Base-by-base conservation (phyloP, 371 early-diverging fungal species). In the Capniomyces stellatus region DNA sequence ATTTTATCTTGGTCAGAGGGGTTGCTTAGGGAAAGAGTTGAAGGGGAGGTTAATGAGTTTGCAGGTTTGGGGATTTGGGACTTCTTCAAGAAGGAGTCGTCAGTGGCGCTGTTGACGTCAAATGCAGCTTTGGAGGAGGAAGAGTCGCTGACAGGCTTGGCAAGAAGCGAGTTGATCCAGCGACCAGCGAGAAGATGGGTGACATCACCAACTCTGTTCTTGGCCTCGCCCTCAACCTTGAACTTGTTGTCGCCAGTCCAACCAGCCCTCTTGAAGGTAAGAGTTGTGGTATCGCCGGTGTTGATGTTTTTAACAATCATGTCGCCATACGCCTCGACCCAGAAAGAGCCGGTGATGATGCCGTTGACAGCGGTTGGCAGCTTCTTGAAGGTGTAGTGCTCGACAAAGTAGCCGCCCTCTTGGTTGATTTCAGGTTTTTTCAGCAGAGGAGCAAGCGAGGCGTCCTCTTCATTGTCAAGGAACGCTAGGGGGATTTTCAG, bases 311-410 rank as follows among this genome's bases (percentile, higher is more conserved):
- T 63, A 24, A 88, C 73, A 21, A 73, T 63, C 72, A 89, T 77
- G 52, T 87, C 87, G 27, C 89, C 89, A 56, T 76, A 75, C 58
- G 83, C 83, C 53, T 87, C 87, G 54, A 89, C 76, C 74, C 75
- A 79, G 12, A 83, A 72, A 39, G 72, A 82, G n/a, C 89, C 89
- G 10, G 82, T 70, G 61, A 89, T 85, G 51, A 88, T 61, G 63
- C 87, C 87, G 50, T 86, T 77, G 29, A 88, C 88, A 43, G 71
- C 71, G 10, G 85, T 86, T 1, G 82, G 81, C 41, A 86, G 82
- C 64, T 87, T 88, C 58, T 71, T 78, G 82, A 83, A 88, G 23
- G 73, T 74, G 64, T 79, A 86, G 57, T 85, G 87, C 61, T 88
- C 85, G 27, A 59, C 59, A 55, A 75, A 75, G 56, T 62, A 62